Evolutionary conservation across 2,329 filamentous ascomycete species (phyloP).

Genomic region (Botrytis hyacinthi): DNA sequence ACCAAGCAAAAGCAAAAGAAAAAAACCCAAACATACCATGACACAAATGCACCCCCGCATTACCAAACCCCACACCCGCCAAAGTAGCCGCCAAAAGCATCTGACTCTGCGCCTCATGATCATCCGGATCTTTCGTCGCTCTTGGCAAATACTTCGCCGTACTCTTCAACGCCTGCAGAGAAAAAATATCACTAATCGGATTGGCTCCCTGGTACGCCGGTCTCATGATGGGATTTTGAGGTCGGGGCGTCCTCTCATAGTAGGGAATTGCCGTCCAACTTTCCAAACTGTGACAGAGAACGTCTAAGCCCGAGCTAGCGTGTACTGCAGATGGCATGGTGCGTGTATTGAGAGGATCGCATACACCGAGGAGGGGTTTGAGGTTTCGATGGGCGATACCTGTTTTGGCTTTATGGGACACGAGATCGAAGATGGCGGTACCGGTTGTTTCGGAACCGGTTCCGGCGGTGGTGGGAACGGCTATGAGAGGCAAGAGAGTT

Average conservation of each 20-base stretch:
- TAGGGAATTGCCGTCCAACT: slow-evolving; percentile 98
- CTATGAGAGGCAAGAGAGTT: slow-evolving; percentile 72
- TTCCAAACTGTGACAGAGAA: slow-evolving; percentile 92
- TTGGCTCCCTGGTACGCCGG: slow-evolving; percentile 97
- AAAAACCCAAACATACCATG: slow-evolving; percentile 47
- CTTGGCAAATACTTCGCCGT: slow-evolving; percentile 92
- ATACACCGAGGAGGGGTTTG: slow-evolving; percentile 91
- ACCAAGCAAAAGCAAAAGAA: background rate
- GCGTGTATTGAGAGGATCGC: slow-evolving; percentile 80
- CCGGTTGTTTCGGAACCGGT: slow-evolving; percentile 94
- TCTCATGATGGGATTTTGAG: slow-evolving; percentile 82
- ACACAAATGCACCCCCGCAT: slow-evolving; percentile 89
- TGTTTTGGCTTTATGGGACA: slow-evolving; percentile 86
- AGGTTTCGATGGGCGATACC: slow-evolving; percentile 93
- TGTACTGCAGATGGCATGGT: slow-evolving; percentile 96
- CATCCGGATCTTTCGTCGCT: slow-evolving; percentile 82
- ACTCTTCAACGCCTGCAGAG: slow-evolving; percentile 74
- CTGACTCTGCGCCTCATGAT: slow-evolving; percentile 86
- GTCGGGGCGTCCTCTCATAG: slow-evolving; percentile 78
- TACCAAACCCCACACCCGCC: slow-evolving; percentile 94
- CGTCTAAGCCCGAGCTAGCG: slow-evolving; percentile 87
- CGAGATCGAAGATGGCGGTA: slow-evolving; percentile 95
- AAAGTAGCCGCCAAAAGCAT: slow-evolving; percentile 95
- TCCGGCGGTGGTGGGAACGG: slow-evolving; percentile 81
- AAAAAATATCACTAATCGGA: slow-evolving; percentile 97